Percentiles rank a stretch among this genome's conserved stretches.
These are phyloP conservation scores for Mycena maculata DNA, from an alignment of 768 basidiomycete species.

Conservation along the genomic window DNA sequence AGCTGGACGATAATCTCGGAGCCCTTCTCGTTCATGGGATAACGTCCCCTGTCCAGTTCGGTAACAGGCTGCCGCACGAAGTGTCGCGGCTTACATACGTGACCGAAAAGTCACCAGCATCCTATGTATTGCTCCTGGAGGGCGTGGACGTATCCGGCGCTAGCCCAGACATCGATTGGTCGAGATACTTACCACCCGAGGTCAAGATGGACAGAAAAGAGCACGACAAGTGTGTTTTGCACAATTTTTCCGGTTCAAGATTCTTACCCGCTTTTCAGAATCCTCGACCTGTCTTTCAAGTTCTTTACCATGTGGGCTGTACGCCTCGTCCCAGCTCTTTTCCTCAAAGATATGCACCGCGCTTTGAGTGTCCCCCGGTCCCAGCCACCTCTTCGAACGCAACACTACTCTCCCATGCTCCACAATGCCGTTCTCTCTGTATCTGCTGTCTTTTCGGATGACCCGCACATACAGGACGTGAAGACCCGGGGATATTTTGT, in stretches of 20 bases:
- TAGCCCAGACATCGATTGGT: slow-evolving; percentile 29
- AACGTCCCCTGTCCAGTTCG: slow-evolving; percentile 18
- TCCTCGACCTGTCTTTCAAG: slow-evolving; percentile 52
- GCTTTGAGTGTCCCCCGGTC: slow-evolving; percentile 43
- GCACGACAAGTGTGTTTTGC: slow-evolving; percentile 35
- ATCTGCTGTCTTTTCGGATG: slow-evolving; percentile 34
- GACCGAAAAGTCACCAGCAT: background rate
- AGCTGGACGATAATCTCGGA: slow-evolving; percentile 29
- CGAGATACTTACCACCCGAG: slow-evolving; percentile 21
- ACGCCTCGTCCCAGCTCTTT: slow-evolving; percentile 53
- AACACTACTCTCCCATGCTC: slow-evolving; percentile 63
- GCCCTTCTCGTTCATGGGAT: slow-evolving; percentile 15
- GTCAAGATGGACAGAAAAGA: slow-evolving; percentile 19
- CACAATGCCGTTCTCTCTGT: slow-evolving; percentile 59
- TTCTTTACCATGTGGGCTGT: slow-evolving; percentile 53
- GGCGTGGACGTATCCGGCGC: slow-evolving; percentile 5
- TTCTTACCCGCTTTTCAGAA: slow-evolving; percentile 30
- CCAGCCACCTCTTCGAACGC: slow-evolving; percentile 40
- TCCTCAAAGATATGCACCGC: slow-evolving; percentile 56
- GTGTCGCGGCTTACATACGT: background rate
- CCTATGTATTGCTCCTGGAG: slow-evolving; percentile 31
- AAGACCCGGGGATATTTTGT: slow-evolving; percentile 31
- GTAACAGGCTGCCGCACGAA: background rate
- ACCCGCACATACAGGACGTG: slow-evolving; percentile 32
- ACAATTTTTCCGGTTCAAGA: background rate